Evolutionary conservation across 805 yeast genomes (phyloP).

Genomic region (Hanseniaspora hatyaiensis): DNA sequence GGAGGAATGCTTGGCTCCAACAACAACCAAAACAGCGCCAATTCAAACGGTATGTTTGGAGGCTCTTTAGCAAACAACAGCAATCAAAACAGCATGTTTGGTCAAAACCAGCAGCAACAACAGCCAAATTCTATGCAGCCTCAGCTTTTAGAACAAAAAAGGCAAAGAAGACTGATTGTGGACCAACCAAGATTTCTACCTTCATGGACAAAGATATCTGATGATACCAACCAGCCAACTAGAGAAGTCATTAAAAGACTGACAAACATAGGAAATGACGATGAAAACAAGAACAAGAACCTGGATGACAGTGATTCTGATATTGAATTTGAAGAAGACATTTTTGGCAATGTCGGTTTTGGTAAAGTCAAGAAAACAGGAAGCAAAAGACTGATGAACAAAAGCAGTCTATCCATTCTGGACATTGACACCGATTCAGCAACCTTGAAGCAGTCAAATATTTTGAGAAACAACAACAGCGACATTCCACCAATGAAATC

Average conservation of each 20-base stretch:
- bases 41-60: no score
- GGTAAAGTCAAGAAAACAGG: conserved; percentile 10
- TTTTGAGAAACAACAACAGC: conserved; percentile 27
- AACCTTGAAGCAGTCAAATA: conserved; percentile 16
- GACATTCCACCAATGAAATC: conserved; percentile 36
- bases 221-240: conserved; percentile 10
- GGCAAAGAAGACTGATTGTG: conserved; percentile 9
- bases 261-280: conserved; percentile 8
- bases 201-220: conserved; percentile 11
- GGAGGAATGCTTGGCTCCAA: conserved; percentile 19
- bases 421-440: not conserved
- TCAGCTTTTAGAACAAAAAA: not conserved
- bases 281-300: not conserved
- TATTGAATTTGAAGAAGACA: conserved; percentile 15
- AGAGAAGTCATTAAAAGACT: conserved; percentile 11
- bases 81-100: not conserved
- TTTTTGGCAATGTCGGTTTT: conserved; percentile 15
- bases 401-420: conserved; percentile 1
- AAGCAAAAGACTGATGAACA: conserved; percentile 10
- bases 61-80: not conserved
- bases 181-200: conserved; percentile 12
- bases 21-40: no score
- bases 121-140: conserved; percentile 5
- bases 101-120: conserved; percentile 1
- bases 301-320: conserved; percentile 9